Evolutionary conservation across 305 asterid genomes (phyloP), one percentile per base, ranked within the genome.

Genomic region (Lippia alba): DNA sequence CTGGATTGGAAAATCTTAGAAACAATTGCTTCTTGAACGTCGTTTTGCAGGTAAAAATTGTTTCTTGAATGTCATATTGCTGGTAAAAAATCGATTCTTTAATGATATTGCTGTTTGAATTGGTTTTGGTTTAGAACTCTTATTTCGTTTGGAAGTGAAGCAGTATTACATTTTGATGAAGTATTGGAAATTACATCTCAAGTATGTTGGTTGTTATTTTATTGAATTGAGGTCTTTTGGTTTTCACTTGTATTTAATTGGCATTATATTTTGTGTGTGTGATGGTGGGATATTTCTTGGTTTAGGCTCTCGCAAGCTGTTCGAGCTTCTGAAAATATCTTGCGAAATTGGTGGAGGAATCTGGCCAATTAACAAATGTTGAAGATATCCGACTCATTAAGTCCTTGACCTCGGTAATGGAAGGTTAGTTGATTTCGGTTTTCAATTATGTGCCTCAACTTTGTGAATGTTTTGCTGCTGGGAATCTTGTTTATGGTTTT

Each of bases 1-100:
- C 97, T 32, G 98, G 98, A 46, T 82, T 93, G 87, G 76, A 79
- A 55, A 93, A 93, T 74, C 85, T 86, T 17, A 92, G 97, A 24
- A 93, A 87, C 80, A 93, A 89, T 71, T 93, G 97, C 44, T 93
- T 93, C 83, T 61, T 93, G 85, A 91, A 93, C 81, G 97, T 87
- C 75, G 78, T 93, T 79, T 73, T 93, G 83, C 97, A 91, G 98
- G 98, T 92, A 69, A n/a, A 34, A n/a, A 1, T 65, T 12, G 46
- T 14, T 60, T 65, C 14, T 18, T 39, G 58, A 55, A 14, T 76
- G 41, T 36, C 7, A n/a, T n/a, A n/a, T n/a, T n/a, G n/a, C n/a
- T n/a, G n/a, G n/a, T n/a, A n/a, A n/a, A n/a, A n/a, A n/a, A n/a
- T n/a, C n/a, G n/a, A n/a, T n/a, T n/a, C n/a, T n/a, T n/a, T n/a